A percentile compares a stretch with the other conserved stretches of the same genome.
phyloP scores from a whole-genome alignment of 192 early-diverging fungal species.

The Podila horticola region DNA sequence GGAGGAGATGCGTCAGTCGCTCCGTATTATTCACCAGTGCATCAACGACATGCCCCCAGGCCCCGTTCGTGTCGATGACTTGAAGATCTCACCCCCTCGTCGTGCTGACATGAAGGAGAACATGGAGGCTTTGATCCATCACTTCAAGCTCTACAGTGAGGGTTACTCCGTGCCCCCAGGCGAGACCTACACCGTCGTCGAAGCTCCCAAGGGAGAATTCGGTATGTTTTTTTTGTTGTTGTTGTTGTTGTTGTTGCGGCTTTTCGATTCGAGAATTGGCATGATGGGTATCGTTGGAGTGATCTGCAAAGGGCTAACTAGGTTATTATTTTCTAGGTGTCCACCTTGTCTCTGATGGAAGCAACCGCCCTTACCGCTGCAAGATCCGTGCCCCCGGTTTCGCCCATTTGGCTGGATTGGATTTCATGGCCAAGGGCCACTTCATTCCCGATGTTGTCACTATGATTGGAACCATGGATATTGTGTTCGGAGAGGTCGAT shows the following conservation, averaged over 20 bases:
- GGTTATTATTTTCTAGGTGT: conserved; percentile 58
- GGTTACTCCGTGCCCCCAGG: conserved; percentile 97
- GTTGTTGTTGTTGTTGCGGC: conserved; percentile 3
- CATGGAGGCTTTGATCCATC: conserved; percentile 99
- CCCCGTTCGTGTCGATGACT: conserved; percentile 94
- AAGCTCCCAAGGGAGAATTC: conserved; percentile 99
- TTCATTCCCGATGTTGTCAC: conserved; percentile 96
- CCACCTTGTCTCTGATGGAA: conserved; percentile 92
- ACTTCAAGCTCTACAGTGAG: conserved; percentile 99
- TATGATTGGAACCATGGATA: conserved; percentile 98
- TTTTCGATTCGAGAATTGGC: too few relatives aligned
- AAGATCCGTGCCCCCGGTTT: conserved; percentile 98
- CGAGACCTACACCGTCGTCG: conserved; percentile 97
- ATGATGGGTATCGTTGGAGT: neutral
- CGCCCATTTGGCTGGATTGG: conserved; percentile 89
- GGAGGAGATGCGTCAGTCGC: conserved; percentile 98
- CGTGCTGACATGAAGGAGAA: conserved; percentile 96
- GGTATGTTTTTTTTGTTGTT: conserved; percentile 54
- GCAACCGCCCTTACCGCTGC: conserved; percentile 96
- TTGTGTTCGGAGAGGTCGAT: conserved; percentile 97
- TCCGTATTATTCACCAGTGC: conserved; percentile 96
- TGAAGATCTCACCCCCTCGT: conserved; percentile 95
- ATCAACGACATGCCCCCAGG: conserved; percentile 96
- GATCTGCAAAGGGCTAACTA: neutral
- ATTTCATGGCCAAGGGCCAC: conserved; percentile 92